These are phyloP conservation scores for Podospora pseudoanserina DNA, from an alignment of 495 filamentous ascomycete genomes.

Conservation along the genomic window DNA sequence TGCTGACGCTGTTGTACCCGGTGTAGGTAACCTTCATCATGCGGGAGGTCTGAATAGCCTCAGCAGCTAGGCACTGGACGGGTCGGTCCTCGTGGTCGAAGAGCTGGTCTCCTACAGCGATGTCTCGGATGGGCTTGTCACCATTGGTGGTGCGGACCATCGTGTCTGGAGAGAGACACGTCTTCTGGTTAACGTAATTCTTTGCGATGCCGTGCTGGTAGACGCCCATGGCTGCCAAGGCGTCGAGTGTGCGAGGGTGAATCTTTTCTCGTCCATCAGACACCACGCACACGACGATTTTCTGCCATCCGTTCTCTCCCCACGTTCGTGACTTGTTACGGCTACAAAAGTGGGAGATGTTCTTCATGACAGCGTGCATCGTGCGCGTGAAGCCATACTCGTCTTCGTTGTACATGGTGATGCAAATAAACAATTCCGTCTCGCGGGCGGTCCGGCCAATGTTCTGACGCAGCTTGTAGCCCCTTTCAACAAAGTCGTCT, in stretches of 20 bases:
- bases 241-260: slow-evolving; percentile 89
- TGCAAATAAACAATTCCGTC: slow-evolving; percentile 96
- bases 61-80: too few species aligned
- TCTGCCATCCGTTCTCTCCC: slow-evolving; percentile 98
- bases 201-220: slow-evolving; percentile 99
- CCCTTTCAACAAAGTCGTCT: slow-evolving; percentile 81
- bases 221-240: slow-evolving; percentile 95
- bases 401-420: slow-evolving; percentile 99
- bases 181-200: slow-evolving; percentile 90
- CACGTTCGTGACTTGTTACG: slow-evolving; percentile 89
- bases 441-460: slow-evolving; percentile 81
- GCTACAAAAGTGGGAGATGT: slow-evolving; percentile 93
- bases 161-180: slow-evolving; percentile 24
- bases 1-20: too few species aligned
- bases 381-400: slow-evolving; percentile 94
- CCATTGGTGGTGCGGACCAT: slow-evolving; percentile 15
- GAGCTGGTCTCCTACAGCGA: too few species aligned
- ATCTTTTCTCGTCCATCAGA: slow-evolving; percentile 92
- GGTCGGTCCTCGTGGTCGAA: too few species aligned
- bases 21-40: too few species aligned
- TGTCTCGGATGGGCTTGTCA: slow-evolving; percentile 48
- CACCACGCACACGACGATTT: slow-evolving; percentile 97
- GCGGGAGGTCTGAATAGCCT: too few species aligned
- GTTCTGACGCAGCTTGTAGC: slow-evolving; percentile 95
- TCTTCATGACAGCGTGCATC: slow-evolving; percentile 98